A percentile compares a stretch with the other conserved stretches of the same genome.
Evolutionary conservation across 139 green algal genomes (phyloP).

Genomic region (Micromonas commoda): DNA sequence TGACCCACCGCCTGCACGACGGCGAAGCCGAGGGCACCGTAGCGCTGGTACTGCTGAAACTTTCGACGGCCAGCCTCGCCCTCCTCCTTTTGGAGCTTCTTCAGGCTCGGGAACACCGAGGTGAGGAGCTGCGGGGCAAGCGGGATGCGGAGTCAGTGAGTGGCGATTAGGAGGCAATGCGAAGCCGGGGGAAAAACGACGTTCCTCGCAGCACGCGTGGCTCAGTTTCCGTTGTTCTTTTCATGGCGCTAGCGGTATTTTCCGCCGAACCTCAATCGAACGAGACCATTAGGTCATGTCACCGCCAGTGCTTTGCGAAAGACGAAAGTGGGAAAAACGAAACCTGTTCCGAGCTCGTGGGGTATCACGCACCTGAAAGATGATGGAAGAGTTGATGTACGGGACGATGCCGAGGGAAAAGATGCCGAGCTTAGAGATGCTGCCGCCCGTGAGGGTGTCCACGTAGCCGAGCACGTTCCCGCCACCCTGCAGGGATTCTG

Average conservation of each 20-base stretch:
- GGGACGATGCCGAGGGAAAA: conserved; percentile 99
- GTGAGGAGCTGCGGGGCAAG: conserved; percentile 81
- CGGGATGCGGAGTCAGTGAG: too few relatives aligned
- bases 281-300: not conserved
- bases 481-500: conserved; percentile 22
- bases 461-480: conserved; percentile 85
- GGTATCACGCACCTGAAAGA: conserved; percentile 48
- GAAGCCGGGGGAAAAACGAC: too few relatives aligned
- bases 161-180: too few relatives aligned
- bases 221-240: not conserved
- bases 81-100: conserved; percentile 95
- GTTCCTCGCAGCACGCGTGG: too few relatives aligned
- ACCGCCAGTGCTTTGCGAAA: not conserved
- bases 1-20: conserved; percentile 78
- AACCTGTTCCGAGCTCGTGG: not conserved
- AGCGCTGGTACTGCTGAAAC: conserved; percentile 78
- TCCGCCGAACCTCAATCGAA: not conserved
- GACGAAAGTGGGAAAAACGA: too few relatives aligned
- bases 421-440: conserved; percentile 64
- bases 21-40: conserved; percentile 72
- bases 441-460: conserved; percentile 72
- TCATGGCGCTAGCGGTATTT: not conserved
- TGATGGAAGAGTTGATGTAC: conserved; percentile 98
- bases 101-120: conserved; percentile 77
- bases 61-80: conserved; percentile 71